Evolutionary conservation across 257 asterid genomes (phyloP).

Genomic region (Ligustrum vulgare): DNA sequence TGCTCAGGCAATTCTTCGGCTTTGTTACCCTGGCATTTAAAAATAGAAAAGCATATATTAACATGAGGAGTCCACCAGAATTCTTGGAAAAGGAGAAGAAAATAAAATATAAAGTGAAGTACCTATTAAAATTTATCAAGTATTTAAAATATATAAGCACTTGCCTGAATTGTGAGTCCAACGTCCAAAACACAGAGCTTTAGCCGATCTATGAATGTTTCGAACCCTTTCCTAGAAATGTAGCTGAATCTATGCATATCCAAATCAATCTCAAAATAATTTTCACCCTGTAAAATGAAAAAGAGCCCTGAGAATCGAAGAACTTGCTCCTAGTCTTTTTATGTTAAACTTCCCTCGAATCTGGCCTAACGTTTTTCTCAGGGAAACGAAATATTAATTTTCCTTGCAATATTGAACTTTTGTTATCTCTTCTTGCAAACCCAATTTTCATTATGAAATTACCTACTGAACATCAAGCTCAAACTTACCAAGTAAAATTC

Average conservation of each 20-base stretch:
- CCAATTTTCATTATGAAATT: neutral
- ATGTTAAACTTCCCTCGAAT: neutral
- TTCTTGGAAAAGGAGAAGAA: neutral
- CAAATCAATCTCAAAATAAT: slow-evolving; percentile 88
- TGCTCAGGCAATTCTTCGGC: slow-evolving; percentile 95
- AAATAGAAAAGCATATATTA: slow-evolving; percentile 18
- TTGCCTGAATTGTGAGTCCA: slow-evolving; percentile 94
- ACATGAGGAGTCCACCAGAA: neutral
- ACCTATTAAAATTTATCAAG: neutral
- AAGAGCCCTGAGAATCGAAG: slow-evolving; percentile 4
- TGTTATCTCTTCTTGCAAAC: neutral
- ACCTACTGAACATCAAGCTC: neutral
- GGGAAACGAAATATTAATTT: neutral
- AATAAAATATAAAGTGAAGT: neutral
- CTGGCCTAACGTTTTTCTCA: too few relatives aligned
- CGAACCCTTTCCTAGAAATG: slow-evolving; percentile 84
- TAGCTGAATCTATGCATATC: slow-evolving; percentile 97
- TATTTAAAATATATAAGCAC: slow-evolving; percentile 15
- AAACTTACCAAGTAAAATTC: slow-evolving; percentile 63
- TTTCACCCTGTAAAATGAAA: slow-evolving; percentile 60
- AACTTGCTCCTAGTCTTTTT: neutral
- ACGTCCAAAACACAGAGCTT: slow-evolving; percentile 82
- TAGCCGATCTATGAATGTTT: slow-evolving; percentile 72
- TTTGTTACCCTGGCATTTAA: slow-evolving; percentile 73
- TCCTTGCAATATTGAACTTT: neutral